Conservation (phyloP, 148 eudicot species). For the Silene latifolia region DNA sequence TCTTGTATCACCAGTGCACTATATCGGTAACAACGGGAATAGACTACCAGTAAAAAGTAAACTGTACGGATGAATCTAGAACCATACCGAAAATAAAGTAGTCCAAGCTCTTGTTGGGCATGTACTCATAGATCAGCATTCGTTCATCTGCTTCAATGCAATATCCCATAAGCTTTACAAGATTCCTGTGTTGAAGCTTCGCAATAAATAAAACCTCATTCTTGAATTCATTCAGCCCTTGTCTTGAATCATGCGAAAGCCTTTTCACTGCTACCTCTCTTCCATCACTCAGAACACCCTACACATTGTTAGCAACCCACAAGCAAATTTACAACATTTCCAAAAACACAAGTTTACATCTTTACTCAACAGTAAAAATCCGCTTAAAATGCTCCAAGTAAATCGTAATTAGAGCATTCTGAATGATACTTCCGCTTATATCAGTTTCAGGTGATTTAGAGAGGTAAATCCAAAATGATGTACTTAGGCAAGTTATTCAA, state of each 20-base stretch:
- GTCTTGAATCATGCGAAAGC: constrained; percentile 33
- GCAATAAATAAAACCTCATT: constrained; percentile 25
- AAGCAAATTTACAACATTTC: not conserved
- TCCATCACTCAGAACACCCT: constrained; percentile 23
- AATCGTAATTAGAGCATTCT: not conserved
- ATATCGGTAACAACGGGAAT: too few species aligned
- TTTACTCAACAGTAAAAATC: too few species aligned
- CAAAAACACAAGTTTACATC: not conserved
- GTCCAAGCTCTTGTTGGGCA: constrained; percentile 26
- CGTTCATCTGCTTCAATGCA: constrained; percentile 23
- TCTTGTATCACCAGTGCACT: too few species aligned
- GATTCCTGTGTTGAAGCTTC: constrained; percentile 29
- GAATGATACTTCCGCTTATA: too few species aligned
- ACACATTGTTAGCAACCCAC: not conserved
- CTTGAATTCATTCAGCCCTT: constrained; percentile 27
- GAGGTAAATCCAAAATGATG: not conserved
- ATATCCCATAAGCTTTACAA: constrained; percentile 26
- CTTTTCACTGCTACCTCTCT: constrained; percentile 33
- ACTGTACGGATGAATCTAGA: not conserved
- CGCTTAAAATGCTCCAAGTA: too few species aligned
- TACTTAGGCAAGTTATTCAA: not conserved
- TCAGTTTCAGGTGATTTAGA: not conserved
- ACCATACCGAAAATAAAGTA: constrained; percentile 26
- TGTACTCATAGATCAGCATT: constrained; percentile 26
- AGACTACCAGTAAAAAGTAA: too few species aligned